These are phyloP conservation scores for Verticillium alfalfae DNA, from an alignment of 2,329 filamentous ascomycete genomes.

Conservation along the genomic window DNA sequence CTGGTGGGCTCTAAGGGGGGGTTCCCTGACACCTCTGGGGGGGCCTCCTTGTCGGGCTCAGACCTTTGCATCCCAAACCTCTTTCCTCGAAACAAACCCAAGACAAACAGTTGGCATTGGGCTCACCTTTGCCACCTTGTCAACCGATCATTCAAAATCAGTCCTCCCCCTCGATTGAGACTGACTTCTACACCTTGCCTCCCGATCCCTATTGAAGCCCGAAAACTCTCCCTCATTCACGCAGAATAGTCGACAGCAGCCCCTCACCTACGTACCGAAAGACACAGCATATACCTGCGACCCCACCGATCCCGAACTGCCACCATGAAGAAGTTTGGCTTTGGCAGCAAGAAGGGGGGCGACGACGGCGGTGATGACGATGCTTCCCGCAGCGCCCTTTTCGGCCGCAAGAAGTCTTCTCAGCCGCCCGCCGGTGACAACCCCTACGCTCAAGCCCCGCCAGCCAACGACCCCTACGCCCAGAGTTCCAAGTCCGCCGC, in stretches of 20 bases:
- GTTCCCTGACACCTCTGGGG: background rate
- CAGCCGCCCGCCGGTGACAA: conserved; percentile 42
- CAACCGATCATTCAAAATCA: background rate
- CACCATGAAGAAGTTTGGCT: conserved; percentile 56
- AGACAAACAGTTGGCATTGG: conserved; percentile 4
- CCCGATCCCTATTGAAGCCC: background rate
- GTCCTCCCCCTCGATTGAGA: background rate
- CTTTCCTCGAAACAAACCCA: conserved; percentile 14
- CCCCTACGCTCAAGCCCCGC: conserved; percentile 50
- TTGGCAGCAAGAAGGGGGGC: conserved; percentile 51
- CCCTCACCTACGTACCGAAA: background rate
- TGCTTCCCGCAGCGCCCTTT: conserved; percentile 42
- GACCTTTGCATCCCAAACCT: background rate
- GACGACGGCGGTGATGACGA: conserved; percentile 47
- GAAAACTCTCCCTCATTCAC: background rate
- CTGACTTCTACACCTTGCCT: background rate
- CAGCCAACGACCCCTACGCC: conserved; percentile 46
- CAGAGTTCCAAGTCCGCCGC: conserved; percentile 39
- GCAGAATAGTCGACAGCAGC: no score
- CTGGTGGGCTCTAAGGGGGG: background rate
- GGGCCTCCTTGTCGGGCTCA: background rate
- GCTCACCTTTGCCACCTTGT: conserved; percentile 12
- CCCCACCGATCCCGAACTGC: conserved; percentile 2
- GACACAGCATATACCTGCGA: background rate
- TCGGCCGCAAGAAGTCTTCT: conserved; percentile 47